Percentiles rank a stretch among this genome's conserved stretches.
phyloP scores from a whole-genome alignment of 2,329 filamentous ascomycete genomes.

The Pseudogymnoascus sp. region DNA sequence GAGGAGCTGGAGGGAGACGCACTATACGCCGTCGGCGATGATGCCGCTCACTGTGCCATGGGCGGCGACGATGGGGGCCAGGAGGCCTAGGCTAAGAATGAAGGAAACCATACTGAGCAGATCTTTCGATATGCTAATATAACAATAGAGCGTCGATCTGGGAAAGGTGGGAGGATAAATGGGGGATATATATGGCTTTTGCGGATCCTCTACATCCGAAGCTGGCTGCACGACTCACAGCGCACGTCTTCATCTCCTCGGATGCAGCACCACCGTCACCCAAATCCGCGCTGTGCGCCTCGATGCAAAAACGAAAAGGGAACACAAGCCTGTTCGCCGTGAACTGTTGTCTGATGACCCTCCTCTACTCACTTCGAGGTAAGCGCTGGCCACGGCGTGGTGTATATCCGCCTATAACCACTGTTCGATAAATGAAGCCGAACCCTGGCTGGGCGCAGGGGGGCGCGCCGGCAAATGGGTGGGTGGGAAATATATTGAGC shows the following conservation, averaged over 20 bases:
- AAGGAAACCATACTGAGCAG: not conserved
- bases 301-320: not conserved
- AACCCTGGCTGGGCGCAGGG: not conserved
- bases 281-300: not conserved
- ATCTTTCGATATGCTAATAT: not conserved
- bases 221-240: not conserved
- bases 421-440: not conserved
- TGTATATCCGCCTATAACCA: not conserved
- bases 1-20: conserved; percentile 1
- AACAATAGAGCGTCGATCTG: not conserved
- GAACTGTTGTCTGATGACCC: not conserved
- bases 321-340: not conserved
- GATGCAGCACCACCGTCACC: not conserved
- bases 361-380: not conserved
- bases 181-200: not conserved
- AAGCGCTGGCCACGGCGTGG: not conserved
- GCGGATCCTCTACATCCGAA: not conserved
- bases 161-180: not conserved
- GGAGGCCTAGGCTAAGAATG: not conserved
- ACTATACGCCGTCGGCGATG: conserved; percentile 25
- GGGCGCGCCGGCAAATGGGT: not conserved
- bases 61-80: conserved; percentile 18
- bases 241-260: not conserved
- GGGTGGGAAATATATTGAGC: not conserved
- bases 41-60: conserved; percentile 24